These are phyloP conservation scores for Cladosporium sp. DNA, from an alignment of 2,329 filamentous ascomycete species.

Conservation along the genomic window DNA sequence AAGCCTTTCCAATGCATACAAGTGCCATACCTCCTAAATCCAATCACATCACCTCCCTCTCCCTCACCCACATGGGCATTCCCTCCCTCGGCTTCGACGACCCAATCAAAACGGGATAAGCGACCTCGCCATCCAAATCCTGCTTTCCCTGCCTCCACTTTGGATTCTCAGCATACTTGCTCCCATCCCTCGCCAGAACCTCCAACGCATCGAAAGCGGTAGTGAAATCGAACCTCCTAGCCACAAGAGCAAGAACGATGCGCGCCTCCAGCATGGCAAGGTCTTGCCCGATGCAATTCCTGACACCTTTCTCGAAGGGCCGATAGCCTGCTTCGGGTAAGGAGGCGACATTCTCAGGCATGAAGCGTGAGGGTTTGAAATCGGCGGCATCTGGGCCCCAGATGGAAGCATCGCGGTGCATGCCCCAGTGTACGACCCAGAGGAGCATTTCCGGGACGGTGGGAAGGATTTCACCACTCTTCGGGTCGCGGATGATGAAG, in stretches of 20 bases:
- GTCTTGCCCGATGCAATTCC: slow-evolving; percentile 53
- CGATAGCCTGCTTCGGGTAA: slow-evolving; percentile 45
- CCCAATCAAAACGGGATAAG: slow-evolving; percentile 26
- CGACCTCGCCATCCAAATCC: slow-evolving; percentile 24
- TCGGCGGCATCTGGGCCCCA: slow-evolving; percentile 37
- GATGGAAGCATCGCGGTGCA: slow-evolving; percentile 31
- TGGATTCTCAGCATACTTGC: slow-evolving; percentile 24
- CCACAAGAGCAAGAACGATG: slow-evolving; percentile 45
- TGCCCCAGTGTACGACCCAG: slow-evolving; percentile 34
- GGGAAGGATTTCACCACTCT: slow-evolving; percentile 37
- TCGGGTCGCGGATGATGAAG: slow-evolving; percentile 37
- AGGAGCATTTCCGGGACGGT: slow-evolving; percentile 42
- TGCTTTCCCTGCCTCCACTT: slow-evolving; percentile 20
- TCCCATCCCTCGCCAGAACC: slow-evolving; percentile 29
- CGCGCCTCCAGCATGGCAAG: slow-evolving; percentile 49
- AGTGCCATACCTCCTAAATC: too few relatives aligned
- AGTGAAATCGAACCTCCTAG: slow-evolving; percentile 47
- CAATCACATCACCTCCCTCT: background rate
- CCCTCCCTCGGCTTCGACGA: slow-evolving; percentile 29
- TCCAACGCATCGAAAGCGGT: slow-evolving; percentile 31
- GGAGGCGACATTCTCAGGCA: slow-evolving; percentile 24
- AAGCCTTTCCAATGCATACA: too few relatives aligned
- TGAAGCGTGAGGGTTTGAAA: slow-evolving; percentile 47
- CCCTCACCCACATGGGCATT: slow-evolving; percentile 22
- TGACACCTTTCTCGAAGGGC: slow-evolving; percentile 49